Evolutionary conservation across 805 yeast species (phyloP).

Genomic region (Ogataea sp.): DNA sequence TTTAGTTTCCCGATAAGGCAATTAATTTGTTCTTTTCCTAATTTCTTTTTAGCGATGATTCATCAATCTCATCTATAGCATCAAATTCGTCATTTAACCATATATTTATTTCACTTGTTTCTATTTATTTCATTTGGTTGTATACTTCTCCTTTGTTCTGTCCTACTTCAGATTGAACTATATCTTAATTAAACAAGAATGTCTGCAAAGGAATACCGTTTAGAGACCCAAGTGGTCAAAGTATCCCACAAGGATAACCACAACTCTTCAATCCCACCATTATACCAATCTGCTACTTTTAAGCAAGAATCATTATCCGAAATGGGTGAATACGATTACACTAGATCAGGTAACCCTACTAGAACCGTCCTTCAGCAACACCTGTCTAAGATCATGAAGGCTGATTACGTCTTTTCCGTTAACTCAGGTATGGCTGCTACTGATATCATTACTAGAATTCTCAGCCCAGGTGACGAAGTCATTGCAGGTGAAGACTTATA

Average conservation of each 20-base stretch:
- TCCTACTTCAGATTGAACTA: no score
- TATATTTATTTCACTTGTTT: no score
- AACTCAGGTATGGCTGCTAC: slow-evolving; percentile 90
- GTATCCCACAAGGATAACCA: slow-evolving; percentile 58
- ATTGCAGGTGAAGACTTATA: slow-evolving; percentile 92
- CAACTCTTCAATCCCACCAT: slow-evolving; percentile 78
- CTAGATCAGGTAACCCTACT: slow-evolving; percentile 93
- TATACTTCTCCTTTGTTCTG: no score
- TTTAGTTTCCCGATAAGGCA: no score
- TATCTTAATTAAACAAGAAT: not conserved
- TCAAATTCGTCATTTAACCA: no score
- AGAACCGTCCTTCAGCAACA: slow-evolving; percentile 74
- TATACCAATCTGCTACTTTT: slow-evolving; percentile 93
- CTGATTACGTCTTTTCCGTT: slow-evolving; percentile 72
- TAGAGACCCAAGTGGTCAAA: slow-evolving; percentile 67
- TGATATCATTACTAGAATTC: slow-evolving; percentile 71
- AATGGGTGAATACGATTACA: slow-evolving; percentile 79
- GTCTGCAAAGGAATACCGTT: slow-evolving; percentile 31
- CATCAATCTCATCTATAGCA: no score
- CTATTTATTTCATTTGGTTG: no score
- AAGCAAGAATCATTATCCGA: slow-evolving; percentile 66
- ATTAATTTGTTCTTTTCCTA: no score
- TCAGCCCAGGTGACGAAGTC: slow-evolving; percentile 81
- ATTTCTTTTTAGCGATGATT: no score
- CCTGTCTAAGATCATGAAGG: slow-evolving; percentile 69